Conservation (phyloP, 164 flowering plant genomes). For the grape (Vitis vinifera) region ASM3070453v1 NC_081823.1:2801001-2801500, state of each 20-base stretch:
- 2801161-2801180: background rate
- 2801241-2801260: too few species aligned
- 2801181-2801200: slow-evolving; percentile 86
- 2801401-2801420: slow-evolving; percentile 27
- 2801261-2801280: too few species aligned
- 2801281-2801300: slow-evolving; percentile 1
- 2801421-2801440: background rate
- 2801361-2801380: slow-evolving; percentile 73
- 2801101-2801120: too few species aligned
- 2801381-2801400: slow-evolving; percentile 39
- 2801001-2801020: too few species aligned
- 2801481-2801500: slow-evolving; percentile 6
- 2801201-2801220: slow-evolving; percentile 64
- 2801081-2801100: too few species aligned
- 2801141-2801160: too few species aligned
- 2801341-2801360: slow-evolving; percentile 49
- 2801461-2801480: slow-evolving; percentile 13
- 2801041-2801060: too few species aligned
- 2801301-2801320: slow-evolving; percentile 27
- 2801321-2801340: slow-evolving; percentile 44
- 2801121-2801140: too few species aligned
- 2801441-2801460: slow-evolving; percentile 6
- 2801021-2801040: too few species aligned
- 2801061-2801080: too few species aligned
- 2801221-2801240: slow-evolving; percentile 6